Percentiles rank a stretch among this genome's conserved stretches.
Conservation (phyloP, 1,284 basidiomycete species). For the Hypsizygus ulmarius region DNA sequence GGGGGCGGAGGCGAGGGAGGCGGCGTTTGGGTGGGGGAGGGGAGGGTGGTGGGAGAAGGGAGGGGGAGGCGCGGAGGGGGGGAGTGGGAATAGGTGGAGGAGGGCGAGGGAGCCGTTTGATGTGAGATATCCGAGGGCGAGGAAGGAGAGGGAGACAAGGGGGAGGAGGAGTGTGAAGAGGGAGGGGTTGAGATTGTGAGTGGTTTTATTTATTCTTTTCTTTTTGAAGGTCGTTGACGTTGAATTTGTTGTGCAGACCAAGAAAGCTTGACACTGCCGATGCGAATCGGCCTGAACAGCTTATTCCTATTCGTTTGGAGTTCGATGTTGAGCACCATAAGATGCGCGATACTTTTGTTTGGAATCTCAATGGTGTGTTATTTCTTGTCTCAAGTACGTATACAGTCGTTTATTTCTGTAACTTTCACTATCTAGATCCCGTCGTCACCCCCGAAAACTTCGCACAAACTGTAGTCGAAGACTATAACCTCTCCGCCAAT, state of each 20-base stretch:
- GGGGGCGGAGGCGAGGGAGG: conserved; percentile 39
- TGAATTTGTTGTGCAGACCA: conserved; percentile 43
- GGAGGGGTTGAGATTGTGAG: conserved; percentile 72
- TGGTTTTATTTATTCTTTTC: conserved; percentile 24
- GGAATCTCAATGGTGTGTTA: conserved; percentile 86
- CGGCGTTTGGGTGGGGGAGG: conserved; percentile 25
- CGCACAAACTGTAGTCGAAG: conserved; percentile 88
- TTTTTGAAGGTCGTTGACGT: conserved; percentile 15
- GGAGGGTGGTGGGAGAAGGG: conserved; percentile 51
- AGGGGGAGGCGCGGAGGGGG: conserved; percentile 10
- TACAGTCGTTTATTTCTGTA: too few relatives aligned
- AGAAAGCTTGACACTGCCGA: conserved; percentile 57
- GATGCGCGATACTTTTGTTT: conserved; percentile 95
- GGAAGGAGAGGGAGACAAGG: conserved; percentile 36
- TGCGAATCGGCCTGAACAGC: conserved; percentile 66
- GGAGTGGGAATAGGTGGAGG: conserved; percentile 37
- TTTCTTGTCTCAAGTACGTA: conserved; percentile 6
- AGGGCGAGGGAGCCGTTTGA: conserved; percentile 55
- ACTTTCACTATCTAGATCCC: conserved; percentile 61
- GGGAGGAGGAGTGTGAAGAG: conserved; percentile 56
- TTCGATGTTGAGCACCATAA: conserved; percentile 91
- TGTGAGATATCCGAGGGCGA: conserved; percentile 64
- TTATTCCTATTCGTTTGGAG: conserved; percentile 93
- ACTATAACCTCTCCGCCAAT: conserved; percentile 75
- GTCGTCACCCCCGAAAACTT: conserved; percentile 88